Evolutionary conservation across 2,329 filamentous ascomycete species (phyloP), one percentile per base, ranked within the genome.

Genomic region (Endocalyx cinctus): DNA sequence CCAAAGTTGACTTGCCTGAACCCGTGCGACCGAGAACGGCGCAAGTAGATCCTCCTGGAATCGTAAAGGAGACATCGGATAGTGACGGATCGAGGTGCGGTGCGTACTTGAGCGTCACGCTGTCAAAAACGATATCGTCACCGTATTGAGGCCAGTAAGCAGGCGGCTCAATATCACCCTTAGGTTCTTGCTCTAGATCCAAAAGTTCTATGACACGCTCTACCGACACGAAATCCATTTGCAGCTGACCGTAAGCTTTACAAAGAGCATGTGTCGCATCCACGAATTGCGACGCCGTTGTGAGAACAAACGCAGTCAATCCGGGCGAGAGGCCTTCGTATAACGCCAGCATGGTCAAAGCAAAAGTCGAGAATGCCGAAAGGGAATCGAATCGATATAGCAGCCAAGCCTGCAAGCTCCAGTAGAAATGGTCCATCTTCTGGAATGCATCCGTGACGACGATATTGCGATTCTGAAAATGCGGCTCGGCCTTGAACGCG

Each of bases 371-470:
- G 4, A 75, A 55, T 0, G 83, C 84, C 0, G 87, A 87, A 5
- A 89, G 62, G 7, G 68, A 59, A 46, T 87, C 82, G 35, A 92
- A 90, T 10, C 88, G 79, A 50, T 84, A 87, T 55, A 81, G 80
- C 3, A 95, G 69, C 88, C 88, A 95, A 6, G 79, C 78, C 45
- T 94, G 87, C 27, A 94, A 70, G 38, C 81, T 85, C 84, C 88
- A 95, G 63, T 94, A 95, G 62, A 95, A 94, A 57, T 96, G 89
- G 50, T 96, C 89, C 74, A 94, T 92, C 54, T 87, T 87, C 57
- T 95, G 89, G 54, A 95, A 95, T 13, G 80, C 79, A 52, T 95
- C 88, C 0, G 88, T 87, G 1, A 88, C 87, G 3, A 72, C 66
- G 20, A 96, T 82, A 33, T 94, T 86, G 31, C 81, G 75, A 41